A percentile compares a stretch with the other conserved stretches of the same genome.
These are phyloP conservation scores for Apiospora malaysiana DNA, from an alignment of 2,329 filamentous ascomycete species.

Conservation along the genomic window DNA sequence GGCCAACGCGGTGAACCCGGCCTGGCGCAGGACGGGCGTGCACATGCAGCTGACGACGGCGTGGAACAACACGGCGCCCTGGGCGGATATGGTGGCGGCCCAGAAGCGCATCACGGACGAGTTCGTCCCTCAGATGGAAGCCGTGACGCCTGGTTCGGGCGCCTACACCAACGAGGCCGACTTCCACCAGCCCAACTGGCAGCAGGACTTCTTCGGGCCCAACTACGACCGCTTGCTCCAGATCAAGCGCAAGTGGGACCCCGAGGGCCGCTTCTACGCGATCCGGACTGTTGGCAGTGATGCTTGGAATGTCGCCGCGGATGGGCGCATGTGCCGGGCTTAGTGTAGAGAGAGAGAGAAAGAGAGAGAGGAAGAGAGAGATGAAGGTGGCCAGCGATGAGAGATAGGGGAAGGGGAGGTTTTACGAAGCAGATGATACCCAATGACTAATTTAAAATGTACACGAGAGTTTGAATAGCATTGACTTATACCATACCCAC, in stretches of 20 bases:
- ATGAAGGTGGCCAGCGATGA: neutral
- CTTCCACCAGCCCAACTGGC: constrained; percentile 42
- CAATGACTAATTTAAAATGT: neutral
- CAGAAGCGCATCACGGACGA: constrained; percentile 40
- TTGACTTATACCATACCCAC: too few relatives aligned
- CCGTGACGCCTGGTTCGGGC: constrained; percentile 34
- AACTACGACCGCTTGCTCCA: constrained; percentile 41
- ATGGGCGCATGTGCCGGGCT: constrained; percentile 30
- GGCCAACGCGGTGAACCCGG: constrained; percentile 41
- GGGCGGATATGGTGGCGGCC: constrained; percentile 33
- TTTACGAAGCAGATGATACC: neutral
- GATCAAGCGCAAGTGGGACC: constrained; percentile 52
- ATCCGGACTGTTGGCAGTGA: constrained; percentile 49
- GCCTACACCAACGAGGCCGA: constrained; percentile 50
- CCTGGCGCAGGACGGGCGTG: constrained; percentile 40
- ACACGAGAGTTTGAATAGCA: neutral
- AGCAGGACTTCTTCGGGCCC: constrained; percentile 43
- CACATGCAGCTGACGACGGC: constrained; percentile 37
- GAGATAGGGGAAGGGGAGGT: neutral
- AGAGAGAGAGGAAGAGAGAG: too few relatives aligned
- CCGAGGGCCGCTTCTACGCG: constrained; percentile 46
- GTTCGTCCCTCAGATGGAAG: constrained; percentile 37
- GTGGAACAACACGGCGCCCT: constrained; percentile 29
- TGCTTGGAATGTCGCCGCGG: constrained; percentile 41
- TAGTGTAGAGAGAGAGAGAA: constrained; percentile 11